Conservation (phyloP, 1,139 yeast genomes). For the Blastobotrys petasosporus region DNA sequence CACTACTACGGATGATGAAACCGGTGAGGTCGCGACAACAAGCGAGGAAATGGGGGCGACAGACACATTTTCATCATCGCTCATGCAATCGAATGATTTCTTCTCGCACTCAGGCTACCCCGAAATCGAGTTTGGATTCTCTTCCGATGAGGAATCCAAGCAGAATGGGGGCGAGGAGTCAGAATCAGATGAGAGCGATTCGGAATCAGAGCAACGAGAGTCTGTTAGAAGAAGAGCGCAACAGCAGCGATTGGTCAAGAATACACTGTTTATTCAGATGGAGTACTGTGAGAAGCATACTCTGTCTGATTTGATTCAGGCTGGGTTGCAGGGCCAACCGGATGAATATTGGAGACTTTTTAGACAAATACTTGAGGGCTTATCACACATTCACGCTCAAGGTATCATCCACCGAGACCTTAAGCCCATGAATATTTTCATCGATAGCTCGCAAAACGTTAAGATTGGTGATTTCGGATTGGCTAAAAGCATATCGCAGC, state of each 20-base stretch:
- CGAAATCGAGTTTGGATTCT: conserved; percentile 29
- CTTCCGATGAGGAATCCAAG: conserved; percentile 17
- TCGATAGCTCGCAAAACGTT: conserved; percentile 80
- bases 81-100: conserved; percentile 26
- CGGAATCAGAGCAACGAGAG: background rate
- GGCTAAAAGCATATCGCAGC: conserved; percentile 53
- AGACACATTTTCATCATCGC: conserved; percentile 11
- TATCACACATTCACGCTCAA: conserved; percentile 84
- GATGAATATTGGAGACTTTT: conserved; percentile 86
- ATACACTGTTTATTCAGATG: conserved; percentile 84
- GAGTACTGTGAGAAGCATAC: conserved; percentile 97
- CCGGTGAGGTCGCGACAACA: conserved; percentile 3
- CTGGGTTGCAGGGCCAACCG: conserved; percentile 64
- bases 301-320: conserved; percentile 71
- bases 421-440: conserved; percentile 93
- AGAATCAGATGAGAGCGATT: conserved; percentile 9
- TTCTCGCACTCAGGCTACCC: conserved; percentile 29
- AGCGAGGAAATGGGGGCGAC: background rate
- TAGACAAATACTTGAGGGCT: conserved; percentile 84
- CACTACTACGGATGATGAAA: conserved; percentile 19
- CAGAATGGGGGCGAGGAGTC: conserved; percentile 19
- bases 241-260: conserved; percentile 27
- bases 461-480: conserved; percentile 97
- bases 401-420: conserved; percentile 94
- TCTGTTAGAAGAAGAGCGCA: conserved; percentile 1